Evolutionary conservation across 179 eudicot genomes (phyloP), one percentile per base, ranked within the genome.

Genomic region (Sideroxylon spinosum): DNA sequence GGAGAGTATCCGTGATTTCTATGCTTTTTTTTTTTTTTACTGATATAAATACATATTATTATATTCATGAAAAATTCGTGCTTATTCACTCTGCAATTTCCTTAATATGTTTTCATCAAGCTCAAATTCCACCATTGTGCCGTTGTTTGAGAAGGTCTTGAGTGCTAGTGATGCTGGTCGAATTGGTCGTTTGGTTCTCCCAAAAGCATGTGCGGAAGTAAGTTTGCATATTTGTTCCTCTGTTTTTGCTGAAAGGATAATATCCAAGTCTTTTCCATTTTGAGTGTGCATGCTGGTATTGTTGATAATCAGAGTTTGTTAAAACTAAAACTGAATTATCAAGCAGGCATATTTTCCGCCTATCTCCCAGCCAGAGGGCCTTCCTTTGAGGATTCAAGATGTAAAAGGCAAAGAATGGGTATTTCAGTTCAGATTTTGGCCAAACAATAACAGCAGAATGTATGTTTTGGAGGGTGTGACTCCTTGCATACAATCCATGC

Each of bases 151-250:
- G 68, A 96, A 96, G 87, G 95, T 94, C 81, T 85, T 96, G 81
- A 96, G 99, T 87, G 99, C 98, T 68, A 96, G 99, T 82, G 99
- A 96, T 90, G 99, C 98, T 80, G 97, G 99, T 76, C 93, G 97
- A 83, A 96, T 96, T 60, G 99, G 99, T 80, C 98, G 99, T 76
- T 85, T 96, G 83, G 99, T 96, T 85, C 97, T 96, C 81, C 99
- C 99, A 61, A 96, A 96, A 92, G 99, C 99, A 76, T 96, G 99
- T 84, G 99, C 99, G 75, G 98, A 96, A 86, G 99, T 96, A 87
- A 89, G 92, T 89, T 80, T 44, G 71, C 52, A 37, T 73, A 0
- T n/a, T 26, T 25, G 22, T 72, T 66, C 60, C 65, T 64, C 10
- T 19, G 2, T 78, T 59, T 71, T 69, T 66, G 60, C 20, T 62